phyloP scores from a whole-genome alignment of 1,139 yeast genomes.

The Sugiyamaella neomexicana region DNA sequence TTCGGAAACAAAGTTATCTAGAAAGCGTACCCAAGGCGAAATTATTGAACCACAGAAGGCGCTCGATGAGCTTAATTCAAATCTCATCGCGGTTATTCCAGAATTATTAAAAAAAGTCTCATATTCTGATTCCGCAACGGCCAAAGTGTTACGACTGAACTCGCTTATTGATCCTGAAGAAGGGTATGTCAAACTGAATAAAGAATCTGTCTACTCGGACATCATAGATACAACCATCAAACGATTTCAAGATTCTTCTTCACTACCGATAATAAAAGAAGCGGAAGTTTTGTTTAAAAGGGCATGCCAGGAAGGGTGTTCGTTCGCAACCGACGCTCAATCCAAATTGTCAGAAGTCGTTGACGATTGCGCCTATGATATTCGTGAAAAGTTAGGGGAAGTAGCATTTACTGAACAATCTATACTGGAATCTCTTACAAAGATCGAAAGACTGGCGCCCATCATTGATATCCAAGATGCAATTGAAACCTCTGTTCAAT shows the following conservation, averaged over 20 bases:
- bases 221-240: constrained; percentile 29
- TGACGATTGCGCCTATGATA: constrained; percentile 28
- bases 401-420: constrained; percentile 17
- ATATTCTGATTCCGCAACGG: constrained; percentile 32
- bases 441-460: constrained; percentile 25
- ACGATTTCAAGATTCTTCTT: constrained; percentile 31
- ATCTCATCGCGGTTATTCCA: constrained; percentile 30
- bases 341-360: constrained; percentile 18
- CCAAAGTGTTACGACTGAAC: constrained; percentile 33
- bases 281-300: constrained; percentile 16
- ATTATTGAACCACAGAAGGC: constrained; percentile 25
- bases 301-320: constrained; percentile 11
- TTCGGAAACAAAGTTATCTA: constrained; percentile 19
- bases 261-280: constrained; percentile 28
- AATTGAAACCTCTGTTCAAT: constrained; percentile 21
- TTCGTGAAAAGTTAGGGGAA: constrained; percentile 21
- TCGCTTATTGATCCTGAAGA: constrained; percentile 34
- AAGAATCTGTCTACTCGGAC: constrained; percentile 31
- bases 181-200: constrained; percentile 31
- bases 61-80: constrained; percentile 25
- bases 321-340: constrained; percentile 9
- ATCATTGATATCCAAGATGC: constrained; percentile 24
- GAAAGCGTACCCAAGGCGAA: constrained; percentile 23
- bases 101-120: constrained; percentile 33
- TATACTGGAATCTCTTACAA: constrained; percentile 23